A percentile compares a stretch with the other conserved stretches of the same genome.
Conservation (phyloP, 768 basidiomycete genomes). For the Mycena haematopus region DNA sequence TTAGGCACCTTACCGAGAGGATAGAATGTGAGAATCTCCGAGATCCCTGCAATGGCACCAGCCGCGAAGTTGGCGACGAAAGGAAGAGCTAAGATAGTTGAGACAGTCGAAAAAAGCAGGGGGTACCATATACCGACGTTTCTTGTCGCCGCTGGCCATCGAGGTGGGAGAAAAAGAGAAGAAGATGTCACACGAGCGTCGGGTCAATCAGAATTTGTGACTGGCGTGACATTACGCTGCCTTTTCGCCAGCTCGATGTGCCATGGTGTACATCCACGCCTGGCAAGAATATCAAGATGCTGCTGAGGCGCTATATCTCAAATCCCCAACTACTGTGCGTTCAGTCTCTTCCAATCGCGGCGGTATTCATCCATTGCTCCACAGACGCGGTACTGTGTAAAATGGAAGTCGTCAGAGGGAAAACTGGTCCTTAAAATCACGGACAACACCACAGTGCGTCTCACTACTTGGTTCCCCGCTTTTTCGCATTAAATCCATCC, state of each 20-base stretch:
- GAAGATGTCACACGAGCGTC: slow-evolving; percentile 4
- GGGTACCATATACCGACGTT: slow-evolving; percentile 35
- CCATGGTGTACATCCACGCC: slow-evolving; percentile 88
- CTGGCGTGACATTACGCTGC: slow-evolving; percentile 11
- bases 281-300: slow-evolving; percentile 93
- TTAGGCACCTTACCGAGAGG: slow-evolving; percentile 71
- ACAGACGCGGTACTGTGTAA: slow-evolving; percentile 90
- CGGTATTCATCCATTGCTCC: not conserved
- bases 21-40: slow-evolving; percentile 85
- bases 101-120: not conserved
- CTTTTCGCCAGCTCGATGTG: slow-evolving; percentile 42
- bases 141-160: slow-evolving; percentile 40
- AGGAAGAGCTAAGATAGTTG: slow-evolving; percentile 64
- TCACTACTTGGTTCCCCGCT: not conserved
- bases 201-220: slow-evolving; percentile 1
- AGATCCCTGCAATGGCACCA: slow-evolving; percentile 94
- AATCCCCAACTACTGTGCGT: slow-evolving; percentile 78
- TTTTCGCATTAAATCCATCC: slow-evolving; percentile 1
- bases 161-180: slow-evolving; percentile 11
- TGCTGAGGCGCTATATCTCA: slow-evolving; percentile 83
- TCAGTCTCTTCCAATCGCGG: not conserved
- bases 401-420: slow-evolving; percentile 87
- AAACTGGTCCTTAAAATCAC: slow-evolving; percentile 94
- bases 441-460: slow-evolving; percentile 83
- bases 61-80: slow-evolving; percentile 92